These are phyloP conservation scores for Thielaviopsis punctulata DNA, from an alignment of 2,329 filamentous ascomycete genomes.

Conservation along the genomic window DNA sequence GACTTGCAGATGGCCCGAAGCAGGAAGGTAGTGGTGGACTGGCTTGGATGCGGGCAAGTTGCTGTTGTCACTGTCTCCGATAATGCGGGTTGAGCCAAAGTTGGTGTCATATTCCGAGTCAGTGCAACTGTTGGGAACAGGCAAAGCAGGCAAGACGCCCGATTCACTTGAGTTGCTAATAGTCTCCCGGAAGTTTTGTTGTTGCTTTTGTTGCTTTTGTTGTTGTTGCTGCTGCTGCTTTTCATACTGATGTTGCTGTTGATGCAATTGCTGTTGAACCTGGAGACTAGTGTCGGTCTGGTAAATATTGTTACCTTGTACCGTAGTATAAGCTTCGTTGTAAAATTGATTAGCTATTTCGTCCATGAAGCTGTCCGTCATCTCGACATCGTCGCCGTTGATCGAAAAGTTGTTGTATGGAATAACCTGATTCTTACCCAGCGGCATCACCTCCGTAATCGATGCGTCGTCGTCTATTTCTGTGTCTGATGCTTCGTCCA, in stretches of 20 bases:
- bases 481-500: conserved; percentile 46
- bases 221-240: background rate
- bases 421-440: background rate
- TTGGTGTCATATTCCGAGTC: conserved; percentile 24
- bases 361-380: conserved; percentile 10
- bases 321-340: background rate
- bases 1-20: background rate
- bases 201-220: background rate
- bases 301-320: background rate
- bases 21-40: conserved; percentile 10
- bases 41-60: conserved; percentile 8
- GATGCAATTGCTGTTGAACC: background rate
- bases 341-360: conserved; percentile 3
- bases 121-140: conserved; percentile 22
- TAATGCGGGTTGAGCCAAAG: background rate
- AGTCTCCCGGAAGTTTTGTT: background rate
- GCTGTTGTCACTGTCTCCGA: conserved; percentile 8
- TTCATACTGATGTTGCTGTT: background rate
- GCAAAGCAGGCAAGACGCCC: conserved; percentile 4
- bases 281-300: background rate
- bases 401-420: background rate
- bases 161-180: conserved; percentile 1
- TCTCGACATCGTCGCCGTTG: conserved; percentile 9
- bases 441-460: background rate
- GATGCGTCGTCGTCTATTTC: conserved; percentile 33